phyloP scores from a whole-genome alignment of 2,329 filamentous ascomycete genomes.

The Epichloe sibirici region DNA sequence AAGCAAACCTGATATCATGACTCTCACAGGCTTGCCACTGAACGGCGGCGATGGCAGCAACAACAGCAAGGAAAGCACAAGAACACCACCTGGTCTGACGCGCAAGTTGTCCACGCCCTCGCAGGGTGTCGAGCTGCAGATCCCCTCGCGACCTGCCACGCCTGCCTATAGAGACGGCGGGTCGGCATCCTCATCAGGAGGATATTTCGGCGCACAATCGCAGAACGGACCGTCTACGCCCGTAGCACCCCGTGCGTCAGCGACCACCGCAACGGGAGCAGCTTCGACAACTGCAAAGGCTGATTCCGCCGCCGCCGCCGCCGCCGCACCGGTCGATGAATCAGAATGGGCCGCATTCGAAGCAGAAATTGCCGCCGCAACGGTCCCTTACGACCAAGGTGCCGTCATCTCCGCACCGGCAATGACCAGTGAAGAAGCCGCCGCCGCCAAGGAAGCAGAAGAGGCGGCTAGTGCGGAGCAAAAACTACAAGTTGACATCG shows the following conservation, averaged over 20 bases:
- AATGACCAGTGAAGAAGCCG: constrained; percentile 51
- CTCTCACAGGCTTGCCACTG: not conserved
- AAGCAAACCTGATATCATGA: constrained; percentile 26
- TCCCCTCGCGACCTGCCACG: constrained; percentile 52
- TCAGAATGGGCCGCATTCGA: constrained; percentile 82
- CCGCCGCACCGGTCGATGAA: constrained; percentile 42
- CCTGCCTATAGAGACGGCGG: constrained; percentile 33
- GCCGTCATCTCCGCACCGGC: constrained; percentile 59
- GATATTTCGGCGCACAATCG: constrained; percentile 6
- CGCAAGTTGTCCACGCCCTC: constrained; percentile 41
- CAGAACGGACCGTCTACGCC: constrained; percentile 7
- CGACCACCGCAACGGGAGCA: constrained; percentile 4
- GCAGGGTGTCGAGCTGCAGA: constrained; percentile 47
- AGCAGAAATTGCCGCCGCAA: constrained; percentile 54
- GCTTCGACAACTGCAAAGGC: constrained; percentile 3
- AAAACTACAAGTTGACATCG: constrained; percentile 41
- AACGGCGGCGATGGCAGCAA: constrained; percentile 5
- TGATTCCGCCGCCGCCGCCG: constrained; percentile 6
- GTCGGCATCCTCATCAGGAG: constrained; percentile 26
- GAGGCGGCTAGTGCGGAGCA: constrained; percentile 39
- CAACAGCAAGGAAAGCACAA: constrained; percentile 10
- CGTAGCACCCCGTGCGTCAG: constrained; percentile 19
- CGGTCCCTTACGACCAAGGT: constrained; percentile 26
- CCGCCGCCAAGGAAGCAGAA: constrained; percentile 38
- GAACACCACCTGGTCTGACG: constrained; percentile 16